A percentile compares a stretch with the other conserved stretches of the same genome.
These are phyloP conservation scores for Jacaranda copaia DNA, from an alignment of 257 asterid genomes.

Conservation along the genomic window DNA sequence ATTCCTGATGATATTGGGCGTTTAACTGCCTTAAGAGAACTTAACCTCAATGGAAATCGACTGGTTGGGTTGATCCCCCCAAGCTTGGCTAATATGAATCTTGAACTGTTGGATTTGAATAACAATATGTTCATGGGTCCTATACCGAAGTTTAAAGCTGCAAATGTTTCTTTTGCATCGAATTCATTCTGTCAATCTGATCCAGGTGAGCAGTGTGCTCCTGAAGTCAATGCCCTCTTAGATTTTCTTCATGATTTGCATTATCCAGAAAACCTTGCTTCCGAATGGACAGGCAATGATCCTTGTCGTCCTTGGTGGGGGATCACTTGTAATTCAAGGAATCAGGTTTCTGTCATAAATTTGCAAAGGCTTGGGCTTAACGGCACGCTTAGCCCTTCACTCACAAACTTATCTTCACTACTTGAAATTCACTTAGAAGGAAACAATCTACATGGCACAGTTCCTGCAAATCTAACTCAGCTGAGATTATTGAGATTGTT, in stretches of 20 bases:
- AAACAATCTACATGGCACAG: constrained; percentile 62
- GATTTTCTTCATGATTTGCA: constrained; percentile 62
- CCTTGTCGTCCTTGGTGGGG: constrained; percentile 88
- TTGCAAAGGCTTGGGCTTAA: constrained; percentile 68
- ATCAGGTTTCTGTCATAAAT: constrained; percentile 64
- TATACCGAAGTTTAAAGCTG: constrained; percentile 66
- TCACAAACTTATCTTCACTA: constrained; percentile 58
- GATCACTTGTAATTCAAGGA: constrained; percentile 53
- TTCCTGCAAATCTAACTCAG: constrained; percentile 62
- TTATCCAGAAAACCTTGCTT: constrained; percentile 65
- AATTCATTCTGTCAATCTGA: constrained; percentile 67
- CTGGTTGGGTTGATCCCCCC: constrained; percentile 74
- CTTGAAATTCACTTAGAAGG: constrained; percentile 76
- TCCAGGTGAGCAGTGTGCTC: constrained; percentile 69
- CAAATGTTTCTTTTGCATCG: constrained; percentile 47
- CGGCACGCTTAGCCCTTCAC: constrained; percentile 78
- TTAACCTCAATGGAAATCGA: constrained; percentile 64
- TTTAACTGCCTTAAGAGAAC: constrained; percentile 57
- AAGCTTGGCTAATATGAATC: constrained; percentile 59
- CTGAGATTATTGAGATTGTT: constrained; percentile 59
- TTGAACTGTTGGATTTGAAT: constrained; percentile 60
- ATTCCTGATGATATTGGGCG: constrained; percentile 73
- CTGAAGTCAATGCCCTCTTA: constrained; percentile 69
- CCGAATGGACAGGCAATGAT: constrained; percentile 72
- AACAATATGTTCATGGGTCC: constrained; percentile 89